These are phyloP conservation scores for Pythium biforme DNA, from an alignment of 352 stramenopile species.

Conservation along the genomic window DNA sequence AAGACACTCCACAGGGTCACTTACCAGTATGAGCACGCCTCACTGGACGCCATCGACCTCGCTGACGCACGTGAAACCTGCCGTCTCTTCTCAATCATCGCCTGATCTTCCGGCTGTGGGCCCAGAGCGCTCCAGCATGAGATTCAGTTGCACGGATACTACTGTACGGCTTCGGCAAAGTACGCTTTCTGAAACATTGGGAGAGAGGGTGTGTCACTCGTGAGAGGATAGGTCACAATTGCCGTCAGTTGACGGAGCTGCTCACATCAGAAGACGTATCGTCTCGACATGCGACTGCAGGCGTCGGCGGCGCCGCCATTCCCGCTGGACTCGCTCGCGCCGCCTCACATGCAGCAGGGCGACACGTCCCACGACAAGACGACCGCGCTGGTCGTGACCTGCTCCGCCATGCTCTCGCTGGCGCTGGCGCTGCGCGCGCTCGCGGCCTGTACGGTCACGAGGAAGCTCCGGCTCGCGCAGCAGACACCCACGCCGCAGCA, in stretches of 20 bases:
- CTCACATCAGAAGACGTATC: background rate
- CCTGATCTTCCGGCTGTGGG: background rate
- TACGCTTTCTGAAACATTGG: background rate
- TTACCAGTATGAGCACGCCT: too few species aligned
- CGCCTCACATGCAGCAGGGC: background rate
- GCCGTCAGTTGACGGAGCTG: background rate
- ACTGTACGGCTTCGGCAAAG: background rate
- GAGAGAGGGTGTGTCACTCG: constrained; percentile 2
- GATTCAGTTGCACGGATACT: background rate
- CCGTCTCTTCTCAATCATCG: too few species aligned
- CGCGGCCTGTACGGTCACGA: constrained; percentile 29
- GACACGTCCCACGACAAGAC: constrained; percentile 40
- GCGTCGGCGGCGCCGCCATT: background rate
- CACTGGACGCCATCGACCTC: background rate
- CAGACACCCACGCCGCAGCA: background rate
- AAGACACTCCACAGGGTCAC: too few species aligned
- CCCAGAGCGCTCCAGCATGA: background rate
- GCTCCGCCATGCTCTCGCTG: constrained; percentile 59
- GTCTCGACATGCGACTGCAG: constrained; percentile 1
- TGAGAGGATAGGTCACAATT: background rate
- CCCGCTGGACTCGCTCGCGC: constrained; percentile 3
- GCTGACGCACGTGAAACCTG: background rate
- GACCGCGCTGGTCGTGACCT: constrained; percentile 47
- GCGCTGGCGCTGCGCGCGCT: constrained; percentile 46
- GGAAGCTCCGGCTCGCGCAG: constrained; percentile 26